phyloP scores from a whole-genome alignment of 306 rosid genomes.

The Erythrophleum fordii region DNA sequence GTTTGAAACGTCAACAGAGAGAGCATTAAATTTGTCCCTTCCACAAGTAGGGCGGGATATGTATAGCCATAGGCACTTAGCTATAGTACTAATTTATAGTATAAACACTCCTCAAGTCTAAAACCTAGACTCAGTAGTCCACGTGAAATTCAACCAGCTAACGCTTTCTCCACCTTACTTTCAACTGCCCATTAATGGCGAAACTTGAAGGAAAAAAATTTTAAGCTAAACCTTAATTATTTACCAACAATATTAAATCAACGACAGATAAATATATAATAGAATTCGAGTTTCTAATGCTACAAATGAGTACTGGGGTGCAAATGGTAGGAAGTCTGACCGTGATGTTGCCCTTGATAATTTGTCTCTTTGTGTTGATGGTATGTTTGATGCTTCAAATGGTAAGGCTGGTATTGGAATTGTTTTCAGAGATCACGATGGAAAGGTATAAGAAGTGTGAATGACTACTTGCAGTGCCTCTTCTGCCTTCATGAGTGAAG shows the following conservation, averaged over 20 bases:
- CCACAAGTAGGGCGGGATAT: neutral
- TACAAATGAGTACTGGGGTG: no score
- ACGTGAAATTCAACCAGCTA: neutral
- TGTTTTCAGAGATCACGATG: neutral
- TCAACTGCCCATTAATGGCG: neutral
- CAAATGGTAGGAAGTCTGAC: no score
- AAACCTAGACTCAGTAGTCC: neutral
- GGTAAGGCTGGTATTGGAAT: conserved; percentile 2
- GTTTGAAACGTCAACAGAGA: neutral
- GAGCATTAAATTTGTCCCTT: conserved; percentile 47
- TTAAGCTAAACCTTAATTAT: no score
- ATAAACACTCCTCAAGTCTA: neutral
- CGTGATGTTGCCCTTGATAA: no score
- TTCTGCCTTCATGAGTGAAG: no score
- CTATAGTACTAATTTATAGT: neutral
- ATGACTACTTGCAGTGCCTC: no score
- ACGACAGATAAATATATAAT: no score
- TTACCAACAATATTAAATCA: no score
- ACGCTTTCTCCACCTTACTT: neutral
- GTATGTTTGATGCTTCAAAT: neutral
- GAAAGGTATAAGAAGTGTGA: no score
- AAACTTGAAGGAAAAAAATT: no score
- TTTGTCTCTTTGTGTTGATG: neutral
- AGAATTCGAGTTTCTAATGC: no score
- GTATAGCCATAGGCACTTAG: neutral